Conservation (phyloP, 306 rosid species). For the Vigna mungo region DNA sequence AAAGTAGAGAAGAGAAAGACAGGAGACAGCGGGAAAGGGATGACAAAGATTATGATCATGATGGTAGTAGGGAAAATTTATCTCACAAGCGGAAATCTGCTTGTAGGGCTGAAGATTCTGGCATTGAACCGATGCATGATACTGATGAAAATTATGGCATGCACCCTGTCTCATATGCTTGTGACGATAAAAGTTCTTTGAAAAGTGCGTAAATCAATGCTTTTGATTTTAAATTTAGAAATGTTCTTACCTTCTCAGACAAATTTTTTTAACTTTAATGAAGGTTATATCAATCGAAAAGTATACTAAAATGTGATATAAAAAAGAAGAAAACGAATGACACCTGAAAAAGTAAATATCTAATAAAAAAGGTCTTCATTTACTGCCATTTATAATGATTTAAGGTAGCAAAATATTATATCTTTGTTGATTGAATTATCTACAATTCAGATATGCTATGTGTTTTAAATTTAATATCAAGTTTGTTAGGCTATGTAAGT, state of each 20-base stretch:
- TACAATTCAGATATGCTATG: slow-evolving; percentile 7
- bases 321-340: not conserved
- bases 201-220: slow-evolving; percentile 71
- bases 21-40: slow-evolving; percentile 70
- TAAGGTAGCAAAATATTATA: not conserved
- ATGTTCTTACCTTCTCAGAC: not conserved
- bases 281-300: slow-evolving; percentile 25
- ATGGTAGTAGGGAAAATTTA: slow-evolving; percentile 64
- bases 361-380: not conserved
- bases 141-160: slow-evolving; percentile 72
- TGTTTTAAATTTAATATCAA: slow-evolving; percentile 3
- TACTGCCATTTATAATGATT: slow-evolving; percentile 3
- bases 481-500: slow-evolving; percentile 16
- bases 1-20: slow-evolving; percentile 71
- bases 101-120: slow-evolving; percentile 65
- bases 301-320: slow-evolving; percentile 6
- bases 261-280: slow-evolving; percentile 9
- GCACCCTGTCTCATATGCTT: slow-evolving; percentile 63
- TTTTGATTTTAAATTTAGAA: slow-evolving; percentile 10
- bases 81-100: slow-evolving; percentile 70
- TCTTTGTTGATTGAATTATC: slow-evolving; percentile 34
- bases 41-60: slow-evolving; percentile 80
- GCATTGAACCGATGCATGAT: slow-evolving; percentile 70
- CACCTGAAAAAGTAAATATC: slow-evolving; percentile 9
- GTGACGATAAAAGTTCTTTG: slow-evolving; percentile 76